Evolutionary conservation across 371 early-diverging fungal genomes (phyloP).

Genomic region (Synchytrium microbalum): DNA sequence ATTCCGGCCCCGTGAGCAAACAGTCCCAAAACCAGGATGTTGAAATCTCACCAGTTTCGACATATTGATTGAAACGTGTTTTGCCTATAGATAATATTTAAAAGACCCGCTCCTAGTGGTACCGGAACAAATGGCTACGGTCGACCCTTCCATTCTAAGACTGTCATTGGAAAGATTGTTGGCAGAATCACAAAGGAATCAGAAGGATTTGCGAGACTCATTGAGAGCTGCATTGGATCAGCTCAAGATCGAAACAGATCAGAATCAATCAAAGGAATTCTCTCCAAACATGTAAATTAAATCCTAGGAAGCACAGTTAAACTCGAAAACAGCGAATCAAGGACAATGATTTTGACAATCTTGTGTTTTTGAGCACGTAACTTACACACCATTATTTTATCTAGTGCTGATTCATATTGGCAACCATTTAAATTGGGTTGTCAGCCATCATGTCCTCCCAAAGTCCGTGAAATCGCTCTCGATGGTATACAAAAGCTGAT

Average conservation of each 20-base stretch:
- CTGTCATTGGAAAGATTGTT: background rate
- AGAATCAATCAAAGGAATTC: background rate
- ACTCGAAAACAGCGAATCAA: too few species aligned
- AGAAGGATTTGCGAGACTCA: background rate
- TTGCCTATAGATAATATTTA: too few species aligned
- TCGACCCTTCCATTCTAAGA: background rate
- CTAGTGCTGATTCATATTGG: conserved; percentile 37
- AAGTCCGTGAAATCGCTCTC: conserved; percentile 36
- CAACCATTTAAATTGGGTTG: conserved; percentile 32
- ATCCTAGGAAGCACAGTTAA: too few species aligned
- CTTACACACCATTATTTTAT: background rate
- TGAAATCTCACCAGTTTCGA: too few species aligned
- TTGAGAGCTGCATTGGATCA: background rate
- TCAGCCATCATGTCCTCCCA: conserved; percentile 18
- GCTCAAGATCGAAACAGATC: background rate
- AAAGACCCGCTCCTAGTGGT: too few species aligned
- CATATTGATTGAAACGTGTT: too few species aligned
- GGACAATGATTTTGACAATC: too few species aligned
- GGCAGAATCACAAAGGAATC: background rate
- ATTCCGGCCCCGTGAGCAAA: too few species aligned
- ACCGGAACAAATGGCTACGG: too few species aligned
- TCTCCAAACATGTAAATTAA: background rate
- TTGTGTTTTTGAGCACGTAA: too few species aligned
- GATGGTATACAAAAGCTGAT: conserved; percentile 41
- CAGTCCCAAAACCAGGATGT: too few species aligned